Percentiles rank a stretch among this genome's conserved stretches.
These are phyloP conservation scores for Aurifilum marmelostoma DNA, from an alignment of 2,329 filamentous ascomycete genomes.

Conservation along the genomic window DNA sequence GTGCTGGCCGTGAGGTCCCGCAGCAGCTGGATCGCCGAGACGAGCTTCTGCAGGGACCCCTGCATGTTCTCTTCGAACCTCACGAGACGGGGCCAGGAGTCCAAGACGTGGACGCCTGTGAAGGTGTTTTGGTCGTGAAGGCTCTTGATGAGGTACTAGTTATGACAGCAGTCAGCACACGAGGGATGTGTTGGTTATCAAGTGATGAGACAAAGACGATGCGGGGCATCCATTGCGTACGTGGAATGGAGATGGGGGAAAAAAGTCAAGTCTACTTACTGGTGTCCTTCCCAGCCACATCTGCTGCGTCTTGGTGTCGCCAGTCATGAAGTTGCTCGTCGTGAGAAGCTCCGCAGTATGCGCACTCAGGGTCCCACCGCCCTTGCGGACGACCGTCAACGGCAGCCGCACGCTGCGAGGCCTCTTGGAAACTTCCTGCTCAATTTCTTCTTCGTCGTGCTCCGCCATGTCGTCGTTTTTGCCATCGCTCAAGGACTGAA, in stretches of 20 bases:
- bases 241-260: no score
- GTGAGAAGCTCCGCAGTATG: slow-evolving; percentile 22
- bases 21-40: slow-evolving; percentile 19
- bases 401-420: not conserved
- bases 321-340: not conserved
- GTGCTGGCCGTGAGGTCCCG: slow-evolving; percentile 3
- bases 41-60: slow-evolving; percentile 18
- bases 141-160: slow-evolving; percentile 16
- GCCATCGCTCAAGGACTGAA: not conserved
- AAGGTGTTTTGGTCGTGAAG: not conserved
- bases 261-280: not conserved
- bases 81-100: slow-evolving; percentile 8
- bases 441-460: not conserved
- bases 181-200: not conserved
- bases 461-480: no score
- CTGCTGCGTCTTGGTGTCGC: slow-evolving; percentile 17
- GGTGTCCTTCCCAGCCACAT: slow-evolving; percentile 26
- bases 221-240: no score
- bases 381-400: slow-evolving; percentile 9
- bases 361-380: slow-evolving; percentile 21
- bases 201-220: not conserved
- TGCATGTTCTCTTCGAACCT: slow-evolving; percentile 14
- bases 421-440: not conserved
- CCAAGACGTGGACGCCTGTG: not conserved
- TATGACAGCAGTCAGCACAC: not conserved